Conservation (phyloP, 1,139 yeast species). For the Saccharomyces hybrid region DNA sequence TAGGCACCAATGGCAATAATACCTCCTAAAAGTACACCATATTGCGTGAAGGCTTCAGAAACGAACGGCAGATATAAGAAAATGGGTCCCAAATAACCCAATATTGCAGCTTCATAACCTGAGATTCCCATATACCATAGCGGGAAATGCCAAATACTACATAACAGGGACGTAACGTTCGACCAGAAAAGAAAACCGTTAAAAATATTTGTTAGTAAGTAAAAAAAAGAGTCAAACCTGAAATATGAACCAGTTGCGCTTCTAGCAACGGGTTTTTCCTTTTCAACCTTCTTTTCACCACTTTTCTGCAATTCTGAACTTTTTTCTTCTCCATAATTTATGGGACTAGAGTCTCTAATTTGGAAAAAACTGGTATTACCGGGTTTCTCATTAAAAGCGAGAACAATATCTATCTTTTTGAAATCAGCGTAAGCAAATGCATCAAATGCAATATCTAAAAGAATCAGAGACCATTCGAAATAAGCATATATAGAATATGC, state of each 20-base stretch:
- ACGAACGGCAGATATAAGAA: slow-evolving; percentile 50
- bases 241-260: slow-evolving; percentile 6
- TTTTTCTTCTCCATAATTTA: slow-evolving; percentile 1
- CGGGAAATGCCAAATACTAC: slow-evolving; percentile 95
- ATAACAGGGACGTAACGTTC: slow-evolving; percentile 65
- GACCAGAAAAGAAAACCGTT: slow-evolving; percentile 82
- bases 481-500: slow-evolving; percentile 93
- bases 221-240: slow-evolving; percentile 33
- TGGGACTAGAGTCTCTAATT: slow-evolving; percentile 3
- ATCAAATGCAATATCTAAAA: slow-evolving; percentile 80
- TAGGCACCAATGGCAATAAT: slow-evolving; percentile 73
- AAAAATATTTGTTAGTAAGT: slow-evolving; percentile 41
- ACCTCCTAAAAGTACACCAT: slow-evolving; percentile 52
- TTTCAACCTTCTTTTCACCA: slow-evolving; percentile 5
- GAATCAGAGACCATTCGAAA: slow-evolving; percentile 84
- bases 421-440: slow-evolving; percentile 72
- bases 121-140: slow-evolving; percentile 97
- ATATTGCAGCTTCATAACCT: slow-evolving; percentile 76
- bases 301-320: slow-evolving; percentile 3
- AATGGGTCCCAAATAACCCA: slow-evolving; percentile 52
- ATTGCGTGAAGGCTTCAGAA: slow-evolving; percentile 42
- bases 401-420: slow-evolving; percentile 30
- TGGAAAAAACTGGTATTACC: slow-evolving; percentile 13
- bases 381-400: slow-evolving; percentile 9
- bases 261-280: slow-evolving; percentile 8